Percentiles rank a stretch among this genome's conserved stretches.
phyloP scores from a whole-genome alignment of 768 basidiomycete species.

The Daedaleopsis nitida region DNA sequence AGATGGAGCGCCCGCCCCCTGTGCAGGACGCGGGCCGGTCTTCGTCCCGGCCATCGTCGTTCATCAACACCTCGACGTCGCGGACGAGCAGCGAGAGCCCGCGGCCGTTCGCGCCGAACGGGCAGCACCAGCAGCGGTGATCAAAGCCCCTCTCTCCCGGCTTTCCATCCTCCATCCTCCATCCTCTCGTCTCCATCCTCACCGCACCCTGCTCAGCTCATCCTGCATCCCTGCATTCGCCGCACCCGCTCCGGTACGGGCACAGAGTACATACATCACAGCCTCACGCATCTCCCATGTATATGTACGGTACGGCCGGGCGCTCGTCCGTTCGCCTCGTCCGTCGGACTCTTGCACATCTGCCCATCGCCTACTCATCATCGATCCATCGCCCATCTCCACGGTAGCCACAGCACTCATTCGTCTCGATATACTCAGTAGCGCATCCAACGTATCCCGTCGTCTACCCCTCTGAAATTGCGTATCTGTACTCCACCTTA shows the following conservation, averaged over 20 bases:
- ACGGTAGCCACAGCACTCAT: conserved; percentile 14
- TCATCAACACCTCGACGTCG: conserved; percentile 20
- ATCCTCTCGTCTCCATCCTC: conserved; percentile 3
- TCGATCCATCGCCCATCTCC: background rate
- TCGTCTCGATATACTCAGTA: conserved; percentile 13
- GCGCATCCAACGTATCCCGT: background rate
- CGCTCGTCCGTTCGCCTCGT: background rate
- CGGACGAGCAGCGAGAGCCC: conserved; percentile 32
- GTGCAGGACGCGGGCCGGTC: conserved; percentile 29
- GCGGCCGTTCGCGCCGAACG: conserved; percentile 26
- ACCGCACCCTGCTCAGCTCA: background rate
- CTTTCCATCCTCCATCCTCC: conserved; percentile 4
- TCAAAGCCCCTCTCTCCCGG: conserved; percentile 7
- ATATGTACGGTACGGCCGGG: background rate
- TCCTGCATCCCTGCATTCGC: conserved; percentile 16
- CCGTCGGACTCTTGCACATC: conserved; percentile 9
- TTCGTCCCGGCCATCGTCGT: conserved; percentile 30
- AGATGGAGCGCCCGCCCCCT: conserved; percentile 26
- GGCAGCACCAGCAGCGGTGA: conserved; percentile 30
- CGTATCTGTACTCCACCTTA: conserved; percentile 29
- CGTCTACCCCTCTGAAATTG: conserved; percentile 5
- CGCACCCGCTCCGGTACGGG: background rate
- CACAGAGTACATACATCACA: conserved; percentile 7
- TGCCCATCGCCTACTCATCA: background rate
- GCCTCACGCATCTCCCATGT: conserved; percentile 1